A percentile compares a stretch with the other conserved stretches of the same genome.
phyloP scores from a whole-genome alignment of 805 yeast species.

The Candida corydali region DNA sequence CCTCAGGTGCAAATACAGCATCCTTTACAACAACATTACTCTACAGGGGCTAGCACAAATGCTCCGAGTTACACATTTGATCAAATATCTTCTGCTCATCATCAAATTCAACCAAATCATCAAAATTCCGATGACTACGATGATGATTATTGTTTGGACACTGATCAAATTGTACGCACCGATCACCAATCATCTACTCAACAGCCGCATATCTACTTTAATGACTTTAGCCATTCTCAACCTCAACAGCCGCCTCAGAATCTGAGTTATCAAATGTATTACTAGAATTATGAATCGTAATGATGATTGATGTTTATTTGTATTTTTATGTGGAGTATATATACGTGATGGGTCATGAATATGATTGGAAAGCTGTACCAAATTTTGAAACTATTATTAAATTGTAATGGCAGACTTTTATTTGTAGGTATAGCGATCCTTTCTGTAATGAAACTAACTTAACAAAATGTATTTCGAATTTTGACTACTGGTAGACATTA shows the following conservation, averaged over 20 bases:
- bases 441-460: no score
- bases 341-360: no score
- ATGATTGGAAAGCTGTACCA: no score
- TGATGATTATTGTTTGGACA: constrained; percentile 41
- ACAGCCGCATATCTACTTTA: neutral
- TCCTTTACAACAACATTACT: constrained; percentile 2
- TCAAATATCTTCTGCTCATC: constrained; percentile 8
- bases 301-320: no score
- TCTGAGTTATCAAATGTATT: constrained; percentile 4
- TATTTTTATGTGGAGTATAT: neutral
- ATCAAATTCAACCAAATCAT: neutral
- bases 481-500: no score
- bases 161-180: constrained; percentile 27
- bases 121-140: constrained; percentile 30
- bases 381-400: no score
- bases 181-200: constrained; percentile 1
- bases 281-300: no score
- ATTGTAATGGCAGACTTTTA: no score
- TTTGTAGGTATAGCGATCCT: no score
- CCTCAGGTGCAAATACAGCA: constrained; percentile 5
- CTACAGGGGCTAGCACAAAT: no score
- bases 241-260: constrained; percentile 1
- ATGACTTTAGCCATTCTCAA: neutral
- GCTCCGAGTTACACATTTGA: constrained; percentile 8
- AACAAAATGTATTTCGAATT: no score